Base-by-base conservation (phyloP, 192 early-diverging fungal species). In the Linnemannia exigua region DNA sequence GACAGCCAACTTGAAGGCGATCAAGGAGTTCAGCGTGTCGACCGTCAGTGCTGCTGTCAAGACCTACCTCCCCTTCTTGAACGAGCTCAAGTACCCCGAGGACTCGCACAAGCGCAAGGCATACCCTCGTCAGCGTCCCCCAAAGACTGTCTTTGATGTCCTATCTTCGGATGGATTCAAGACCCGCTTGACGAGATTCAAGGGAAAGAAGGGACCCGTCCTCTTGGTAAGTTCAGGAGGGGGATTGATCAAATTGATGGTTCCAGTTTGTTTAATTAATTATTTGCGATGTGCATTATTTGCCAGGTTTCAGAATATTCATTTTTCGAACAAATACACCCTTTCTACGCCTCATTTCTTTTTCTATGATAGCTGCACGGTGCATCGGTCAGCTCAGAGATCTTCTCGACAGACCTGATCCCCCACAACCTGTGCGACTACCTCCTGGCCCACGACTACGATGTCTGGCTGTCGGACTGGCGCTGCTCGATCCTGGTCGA, bases 381-480 rank as follows among this genome's bases (percentile, higher is more conserved):
- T 33, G 81, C 84, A 36, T 76, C 89, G 1, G 79, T 87, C 69
- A 82, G 87, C 22, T 79, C 84, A 16, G 77, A 80, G 47, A 87
- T 90, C 50, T 88, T 81, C 38, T 17, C 89, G n/a, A 90, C 89
- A n/a, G 70, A 72, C 31, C 77, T 90, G 75, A 74, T 84, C 28
- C 76, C 80, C 31, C 80, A 87, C 44, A 90, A 75, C 48, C 66
- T 90, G 58, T 82, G 84, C 41, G 89, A 90, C 75, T 88, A 77
- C 70, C 76, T 90, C 35, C 28, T 90, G 8, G 82, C 81, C 19
- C 44, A 90, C 25, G 79, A 81, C 28, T 90, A 90, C 47, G 89
- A 90, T 76, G 89, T 90, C 37, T 90, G 79, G 74, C 71, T 90
- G n/a, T 76, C 79, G 6, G 89, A 90, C 72, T 84, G 81, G 80